These are phyloP conservation scores for Chionographis japonica DNA, from an alignment of 106 monocot genomes.

Conservation along the genomic window DNA sequence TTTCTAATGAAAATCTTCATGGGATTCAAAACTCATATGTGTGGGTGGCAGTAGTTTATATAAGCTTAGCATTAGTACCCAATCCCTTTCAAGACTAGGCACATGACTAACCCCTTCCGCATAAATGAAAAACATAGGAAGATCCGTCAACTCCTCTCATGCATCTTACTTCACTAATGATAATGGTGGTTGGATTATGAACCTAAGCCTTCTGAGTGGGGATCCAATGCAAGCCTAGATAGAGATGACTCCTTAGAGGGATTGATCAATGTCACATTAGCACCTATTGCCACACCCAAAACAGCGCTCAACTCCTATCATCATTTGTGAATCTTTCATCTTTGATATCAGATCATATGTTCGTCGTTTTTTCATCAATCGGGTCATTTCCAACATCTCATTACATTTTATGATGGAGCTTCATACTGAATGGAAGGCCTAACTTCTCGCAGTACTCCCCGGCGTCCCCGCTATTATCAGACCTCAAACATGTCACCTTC, in stretches of 20 bases:
- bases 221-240: conserved; percentile 10
- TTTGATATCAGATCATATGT: conserved; percentile 1
- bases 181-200: background rate
- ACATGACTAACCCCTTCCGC: too few species aligned
- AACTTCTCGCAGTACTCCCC: too few species aligned
- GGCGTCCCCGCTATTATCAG: too few species aligned
- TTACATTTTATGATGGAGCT: conserved; percentile 14
- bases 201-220: background rate
- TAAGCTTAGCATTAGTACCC: too few species aligned
- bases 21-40: too few species aligned
- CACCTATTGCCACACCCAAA: background rate
- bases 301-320: background rate
- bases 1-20: too few species aligned
- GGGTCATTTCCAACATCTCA: background rate
- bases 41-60: too few species aligned
- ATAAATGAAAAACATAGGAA: too few species aligned
- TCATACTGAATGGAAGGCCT: conserved; percentile 3
- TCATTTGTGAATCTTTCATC: background rate
- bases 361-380: conserved; percentile 9
- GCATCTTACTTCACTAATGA: background rate
- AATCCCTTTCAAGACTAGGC: too few species aligned
- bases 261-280: background rate
- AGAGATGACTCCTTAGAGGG: background rate
- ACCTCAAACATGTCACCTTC: too few species aligned
- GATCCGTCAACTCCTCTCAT: background rate